Base-by-base conservation (phyloP, 2,329 filamentous ascomycete species). In the Ceratocystis variospora region DNA sequence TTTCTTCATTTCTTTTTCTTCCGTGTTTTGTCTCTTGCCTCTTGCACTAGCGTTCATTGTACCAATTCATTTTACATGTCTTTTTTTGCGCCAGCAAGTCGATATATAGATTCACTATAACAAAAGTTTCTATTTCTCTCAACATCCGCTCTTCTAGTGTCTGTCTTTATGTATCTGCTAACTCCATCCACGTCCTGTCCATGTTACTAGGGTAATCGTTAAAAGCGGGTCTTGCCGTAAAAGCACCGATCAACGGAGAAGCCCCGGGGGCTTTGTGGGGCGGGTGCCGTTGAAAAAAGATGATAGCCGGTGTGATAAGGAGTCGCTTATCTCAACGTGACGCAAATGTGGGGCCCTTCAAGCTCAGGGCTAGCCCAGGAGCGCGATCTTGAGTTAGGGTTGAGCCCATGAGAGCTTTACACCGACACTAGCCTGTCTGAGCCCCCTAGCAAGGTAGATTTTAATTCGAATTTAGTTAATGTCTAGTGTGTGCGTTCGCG, bases 1-100 rank as follows among this genome's bases (percentile, higher is more conserved):
- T 22, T 64, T 41, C 28, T 31, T 46, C 48, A 46, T 25, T 25
- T 25, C 5, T 17, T 45, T 15, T 15, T 22, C 25, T 17, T n/a
- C 3, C 46, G n/a, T 28, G 2, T 62, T 41, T 50, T 48, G 22
- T 48, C 37, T 37, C 33, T 8, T 28, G 50, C n/a, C 5, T 48
- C 48, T 15, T 37, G n/a, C 45, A 63, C 31, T n/a, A 63, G 53
- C 53, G 53, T 33, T 59, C 53, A 25, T 59, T 59, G 53, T 59
- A 37, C 17, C 28, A 3, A 33, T 25, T 25, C 22, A 25, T 50
- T 50, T 50, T 50, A 8, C 46, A 8, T 19, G 10, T 25, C 1
- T 5, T 25, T 22, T 10, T 19, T 10, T 25, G n/a, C 25, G 3
- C 53, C 15, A 17, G 53, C 53, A 59, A 19, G 8, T 59, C 17